Evolutionary conservation across 805 yeast genomes (phyloP).

Genomic region (Tetrapisispora pingtungensis): DNA sequence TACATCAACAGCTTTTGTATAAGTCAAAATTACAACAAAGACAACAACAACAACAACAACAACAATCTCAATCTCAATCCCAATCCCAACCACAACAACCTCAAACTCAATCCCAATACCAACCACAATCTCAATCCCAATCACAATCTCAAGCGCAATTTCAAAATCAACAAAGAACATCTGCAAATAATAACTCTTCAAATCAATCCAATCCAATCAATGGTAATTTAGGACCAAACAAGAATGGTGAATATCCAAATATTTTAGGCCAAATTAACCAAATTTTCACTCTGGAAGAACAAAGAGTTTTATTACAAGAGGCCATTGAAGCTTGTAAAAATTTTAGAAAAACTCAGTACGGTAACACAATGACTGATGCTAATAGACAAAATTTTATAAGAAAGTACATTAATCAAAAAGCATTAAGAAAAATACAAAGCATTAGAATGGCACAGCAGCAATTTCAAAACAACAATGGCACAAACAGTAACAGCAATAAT

Average conservation of each 20-base stretch:
- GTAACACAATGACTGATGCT: conserved; percentile 21
- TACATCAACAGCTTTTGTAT: conserved; percentile 51
- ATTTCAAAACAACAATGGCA: neutral
- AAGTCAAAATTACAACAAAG: conserved; percentile 34
- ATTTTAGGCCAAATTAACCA: conserved; percentile 28
- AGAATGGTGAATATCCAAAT: conserved; percentile 25
- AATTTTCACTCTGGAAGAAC: conserved; percentile 29
- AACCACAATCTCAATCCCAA: conserved; percentile 9
- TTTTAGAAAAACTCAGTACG: conserved; percentile 26
- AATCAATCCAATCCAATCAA: conserved; percentile 21
- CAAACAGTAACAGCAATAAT: conserved; percentile 1
- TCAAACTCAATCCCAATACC: conserved; percentile 5
- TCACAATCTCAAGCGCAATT: neutral
- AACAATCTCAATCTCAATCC: conserved; percentile 16
- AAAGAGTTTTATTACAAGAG: conserved; percentile 27
- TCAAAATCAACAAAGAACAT: neutral
- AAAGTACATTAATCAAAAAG: conserved; percentile 30
- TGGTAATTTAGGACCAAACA: conserved; percentile 21
- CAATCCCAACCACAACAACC: conserved; percentile 18
- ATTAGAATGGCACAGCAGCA: conserved; percentile 21
- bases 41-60: conserved; percentile 21
- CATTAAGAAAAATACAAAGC: conserved; percentile 27
- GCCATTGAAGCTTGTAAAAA: conserved; percentile 30
- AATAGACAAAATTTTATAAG: conserved; percentile 27
- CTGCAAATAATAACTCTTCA: conserved; percentile 11